These are phyloP conservation scores for Ophiocordyceps camponoti-rufipedis DNA, from an alignment of 2,329 filamentous ascomycete genomes.

Conservation along the genomic window DNA sequence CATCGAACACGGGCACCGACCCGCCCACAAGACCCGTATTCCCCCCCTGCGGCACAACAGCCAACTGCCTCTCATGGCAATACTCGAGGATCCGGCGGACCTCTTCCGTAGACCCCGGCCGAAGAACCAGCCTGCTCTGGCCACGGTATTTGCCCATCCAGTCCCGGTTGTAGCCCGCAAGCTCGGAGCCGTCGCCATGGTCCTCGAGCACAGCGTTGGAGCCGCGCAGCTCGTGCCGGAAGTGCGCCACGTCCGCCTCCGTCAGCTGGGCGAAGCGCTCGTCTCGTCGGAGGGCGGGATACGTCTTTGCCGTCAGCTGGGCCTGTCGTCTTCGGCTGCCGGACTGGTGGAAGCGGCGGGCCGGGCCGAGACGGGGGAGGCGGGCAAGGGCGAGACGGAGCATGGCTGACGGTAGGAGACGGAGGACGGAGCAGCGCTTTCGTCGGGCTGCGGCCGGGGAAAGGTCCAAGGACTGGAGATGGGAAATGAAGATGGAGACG, in stretches of 20 bases:
- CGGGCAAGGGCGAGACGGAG: background rate
- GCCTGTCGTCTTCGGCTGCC: slow-evolving; percentile 6
- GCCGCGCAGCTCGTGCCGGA: slow-evolving; percentile 58
- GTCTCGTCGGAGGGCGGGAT: slow-evolving; percentile 69
- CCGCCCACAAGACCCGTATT: slow-evolving; percentile 94
- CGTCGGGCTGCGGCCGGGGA: no score
- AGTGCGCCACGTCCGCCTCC: slow-evolving; percentile 62
- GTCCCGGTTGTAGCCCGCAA: slow-evolving; percentile 86
- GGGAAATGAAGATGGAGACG: no score
- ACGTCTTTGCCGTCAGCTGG: slow-evolving; percentile 72
- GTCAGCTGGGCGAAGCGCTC: slow-evolving; percentile 56
- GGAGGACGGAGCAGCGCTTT: no score
- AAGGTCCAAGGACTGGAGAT: no score
- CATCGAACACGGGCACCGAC: slow-evolving; percentile 92
- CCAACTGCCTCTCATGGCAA: slow-evolving; percentile 83
- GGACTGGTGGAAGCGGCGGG: slow-evolving; percentile 10
- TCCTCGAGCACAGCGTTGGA: slow-evolving; percentile 57
- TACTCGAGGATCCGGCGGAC: slow-evolving; percentile 84
- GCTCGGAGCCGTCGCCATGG: slow-evolving; percentile 50
- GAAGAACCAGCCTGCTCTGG: slow-evolving; percentile 71
- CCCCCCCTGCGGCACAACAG: slow-evolving; percentile 90
- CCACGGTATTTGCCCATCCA: slow-evolving; percentile 99
- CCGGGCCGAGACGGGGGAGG: slow-evolving; percentile 6
- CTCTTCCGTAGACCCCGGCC: slow-evolving; percentile 68
- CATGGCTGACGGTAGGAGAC: background rate